Evolutionary conservation across 371 early-diverging fungal genomes (phyloP).

Genomic region (Chytridium lagenaria): DNA sequence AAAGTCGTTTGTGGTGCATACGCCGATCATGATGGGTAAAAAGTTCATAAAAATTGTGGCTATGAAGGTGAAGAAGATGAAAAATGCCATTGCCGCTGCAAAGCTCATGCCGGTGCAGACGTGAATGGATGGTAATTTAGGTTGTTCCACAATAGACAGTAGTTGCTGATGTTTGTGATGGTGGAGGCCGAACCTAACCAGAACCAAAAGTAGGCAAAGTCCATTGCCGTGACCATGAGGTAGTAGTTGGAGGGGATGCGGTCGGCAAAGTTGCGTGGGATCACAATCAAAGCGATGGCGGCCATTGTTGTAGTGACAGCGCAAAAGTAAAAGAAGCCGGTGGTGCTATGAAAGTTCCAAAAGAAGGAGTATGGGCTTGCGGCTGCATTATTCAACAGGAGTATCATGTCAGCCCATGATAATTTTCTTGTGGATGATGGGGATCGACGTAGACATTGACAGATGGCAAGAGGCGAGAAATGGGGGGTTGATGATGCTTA

Average conservation of each 20-base stretch:
- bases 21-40: neutral
- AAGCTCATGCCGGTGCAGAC: neutral
- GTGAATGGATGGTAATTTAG: neutral
- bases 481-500: neutral
- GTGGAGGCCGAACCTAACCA: neutral
- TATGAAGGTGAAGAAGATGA: neutral
- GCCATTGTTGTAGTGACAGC: neutral
- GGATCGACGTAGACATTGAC: neutral
- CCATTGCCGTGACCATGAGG: neutral
- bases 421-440: neutral
- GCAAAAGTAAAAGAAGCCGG: neutral
- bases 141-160: neutral
- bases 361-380: neutral
- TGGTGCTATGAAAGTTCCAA: neutral
- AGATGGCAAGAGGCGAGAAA: neutral
- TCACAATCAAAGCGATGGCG: neutral
- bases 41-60: neutral
- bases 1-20: neutral
- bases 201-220: neutral
- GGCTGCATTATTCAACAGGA: no score
- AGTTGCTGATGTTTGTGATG: neutral
- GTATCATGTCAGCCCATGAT: neutral
- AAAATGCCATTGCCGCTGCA: neutral
- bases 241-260: conserved; percentile 5
- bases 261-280: neutral